Conservation (phyloP, 2,329 filamentous ascomycete species). For the Colletotrichum sp. region DNA sequence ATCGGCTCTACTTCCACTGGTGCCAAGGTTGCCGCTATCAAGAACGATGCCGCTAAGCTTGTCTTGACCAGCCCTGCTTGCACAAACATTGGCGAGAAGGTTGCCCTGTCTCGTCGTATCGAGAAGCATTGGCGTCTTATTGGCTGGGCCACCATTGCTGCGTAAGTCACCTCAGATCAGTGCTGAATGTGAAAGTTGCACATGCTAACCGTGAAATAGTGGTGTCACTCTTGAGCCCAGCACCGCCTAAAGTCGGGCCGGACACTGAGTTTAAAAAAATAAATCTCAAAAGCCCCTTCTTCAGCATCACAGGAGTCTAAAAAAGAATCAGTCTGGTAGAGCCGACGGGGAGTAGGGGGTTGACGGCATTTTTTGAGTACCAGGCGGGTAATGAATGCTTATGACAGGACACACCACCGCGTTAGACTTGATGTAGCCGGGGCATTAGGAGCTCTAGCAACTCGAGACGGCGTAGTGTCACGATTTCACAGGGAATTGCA, state of each 20-base stretch:
- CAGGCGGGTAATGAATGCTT: constrained; percentile 19
- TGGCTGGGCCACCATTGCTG: constrained; percentile 84
- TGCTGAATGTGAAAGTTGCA: neutral
- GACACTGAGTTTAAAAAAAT: neutral
- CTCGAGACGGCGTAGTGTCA: constrained; percentile 1
- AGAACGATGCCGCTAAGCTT: constrained; percentile 96
- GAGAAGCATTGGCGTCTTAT: constrained; percentile 99
- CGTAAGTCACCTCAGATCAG: constrained; percentile 49
- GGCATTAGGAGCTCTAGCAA: neutral
- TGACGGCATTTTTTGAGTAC: constrained; percentile 12
- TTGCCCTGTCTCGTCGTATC: constrained; percentile 92
- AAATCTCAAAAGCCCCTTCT: constrained; percentile 14
- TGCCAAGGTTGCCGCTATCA: constrained; percentile 96
- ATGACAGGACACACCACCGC: constrained; percentile 9
- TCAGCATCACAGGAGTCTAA: constrained; percentile 20
- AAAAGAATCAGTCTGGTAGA: constrained; percentile 14
- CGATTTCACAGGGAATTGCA: neutral
- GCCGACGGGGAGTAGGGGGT: neutral
- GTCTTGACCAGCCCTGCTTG: constrained; percentile 92
- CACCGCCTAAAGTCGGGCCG: constrained; percentile 39
- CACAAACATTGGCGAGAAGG: constrained; percentile 98
- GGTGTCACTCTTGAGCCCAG: constrained; percentile 61
- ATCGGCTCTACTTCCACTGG: constrained; percentile 97
- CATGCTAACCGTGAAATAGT: constrained; percentile 37
- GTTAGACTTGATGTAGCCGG: constrained; percentile 3